Evolutionary conservation across 345 rosid species (phyloP).

Genomic region (Citrus trifoliata): DNA sequence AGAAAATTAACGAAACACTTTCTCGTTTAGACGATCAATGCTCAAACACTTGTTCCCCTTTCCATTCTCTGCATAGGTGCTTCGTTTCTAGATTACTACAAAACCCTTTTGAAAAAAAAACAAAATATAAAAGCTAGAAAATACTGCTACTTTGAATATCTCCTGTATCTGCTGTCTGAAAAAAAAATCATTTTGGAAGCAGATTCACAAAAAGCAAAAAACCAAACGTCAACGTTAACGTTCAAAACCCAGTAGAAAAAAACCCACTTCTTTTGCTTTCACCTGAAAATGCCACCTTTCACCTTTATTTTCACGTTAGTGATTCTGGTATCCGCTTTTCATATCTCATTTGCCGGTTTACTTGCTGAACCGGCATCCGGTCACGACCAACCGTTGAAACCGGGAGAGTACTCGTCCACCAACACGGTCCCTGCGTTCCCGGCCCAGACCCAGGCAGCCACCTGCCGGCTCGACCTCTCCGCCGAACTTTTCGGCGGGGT

Average conservation of each 20-base stretch:
- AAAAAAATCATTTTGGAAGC: neutral
- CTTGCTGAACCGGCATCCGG: conserved; percentile 55
- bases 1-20: neutral
- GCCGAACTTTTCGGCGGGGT: conserved; percentile 98
- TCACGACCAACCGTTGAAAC: conserved; percentile 38
- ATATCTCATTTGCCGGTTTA: conserved; percentile 38
- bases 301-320: conserved; percentile 18
- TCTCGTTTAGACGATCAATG: conserved; percentile 3
- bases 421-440: conserved; percentile 93
- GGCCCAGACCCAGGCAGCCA: conserved; percentile 56
- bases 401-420: conserved; percentile 32
- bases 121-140: neutral
- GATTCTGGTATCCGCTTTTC: conserved; percentile 10
- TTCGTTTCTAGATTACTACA: too few relatives aligned
- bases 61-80: neutral
- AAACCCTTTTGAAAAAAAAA: too few relatives aligned
- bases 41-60: neutral
- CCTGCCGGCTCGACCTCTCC: conserved; percentile 85
- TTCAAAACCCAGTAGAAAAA: conserved; percentile 5
- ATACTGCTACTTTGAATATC: conserved; percentile 23
- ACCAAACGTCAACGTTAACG: conserved; percentile 2
- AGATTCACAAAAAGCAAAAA: neutral
- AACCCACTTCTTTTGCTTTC: conserved; percentile 14
- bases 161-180: conserved; percentile 21
- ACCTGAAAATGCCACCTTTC: conserved; percentile 22